Percentiles rank a stretch among this genome's conserved stretches.
These are phyloP conservation scores for Lactarius trivialis DNA, from an alignment of 768 basidiomycete genomes.

Conservation along the genomic window DNA sequence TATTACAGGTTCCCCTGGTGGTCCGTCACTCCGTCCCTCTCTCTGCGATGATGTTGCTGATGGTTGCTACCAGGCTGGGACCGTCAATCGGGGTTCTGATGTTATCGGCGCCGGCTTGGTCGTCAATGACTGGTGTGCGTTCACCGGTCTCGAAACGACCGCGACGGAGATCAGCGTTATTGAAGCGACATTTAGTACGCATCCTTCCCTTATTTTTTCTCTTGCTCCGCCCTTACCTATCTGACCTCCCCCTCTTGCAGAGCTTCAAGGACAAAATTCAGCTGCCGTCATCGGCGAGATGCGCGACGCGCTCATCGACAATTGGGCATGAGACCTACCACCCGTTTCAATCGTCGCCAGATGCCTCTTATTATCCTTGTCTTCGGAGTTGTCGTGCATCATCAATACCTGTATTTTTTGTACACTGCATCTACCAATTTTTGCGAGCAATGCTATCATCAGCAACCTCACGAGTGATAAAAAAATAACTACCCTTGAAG, in stretches of 20 bases:
- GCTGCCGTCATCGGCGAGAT: slow-evolving; percentile 53
- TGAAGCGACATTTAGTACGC: slow-evolving; percentile 94
- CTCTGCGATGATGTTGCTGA: neutral
- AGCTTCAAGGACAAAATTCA: slow-evolving; percentile 51
- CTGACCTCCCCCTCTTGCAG: slow-evolving; percentile 27
- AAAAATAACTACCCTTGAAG: neutral
- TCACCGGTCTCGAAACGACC: slow-evolving; percentile 99
- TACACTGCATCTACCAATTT: slow-evolving; percentile 9
- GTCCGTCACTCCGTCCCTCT: slow-evolving; percentile 43
- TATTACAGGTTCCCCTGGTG: slow-evolving; percentile 92
- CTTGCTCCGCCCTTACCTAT: neutral
- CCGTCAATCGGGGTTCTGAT: slow-evolving; percentile 97
- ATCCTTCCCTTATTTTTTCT: neutral
- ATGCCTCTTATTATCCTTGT: neutral
- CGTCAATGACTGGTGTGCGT: slow-evolving; percentile 99
- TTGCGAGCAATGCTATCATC: neutral
- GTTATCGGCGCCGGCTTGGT: slow-evolving; percentile 96
- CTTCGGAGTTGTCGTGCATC: slow-evolving; percentile 7
- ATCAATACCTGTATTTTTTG: slow-evolving; percentile 17
- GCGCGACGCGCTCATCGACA: slow-evolving; percentile 58
- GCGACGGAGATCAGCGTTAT: slow-evolving; percentile 98
- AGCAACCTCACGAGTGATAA: neutral
- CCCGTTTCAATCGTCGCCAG: neutral
- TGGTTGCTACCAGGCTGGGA: slow-evolving; percentile 65
- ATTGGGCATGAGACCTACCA: slow-evolving; percentile 61